Conservation (phyloP, 106 monocot species). For the Hemerocallis citrina region DNA sequence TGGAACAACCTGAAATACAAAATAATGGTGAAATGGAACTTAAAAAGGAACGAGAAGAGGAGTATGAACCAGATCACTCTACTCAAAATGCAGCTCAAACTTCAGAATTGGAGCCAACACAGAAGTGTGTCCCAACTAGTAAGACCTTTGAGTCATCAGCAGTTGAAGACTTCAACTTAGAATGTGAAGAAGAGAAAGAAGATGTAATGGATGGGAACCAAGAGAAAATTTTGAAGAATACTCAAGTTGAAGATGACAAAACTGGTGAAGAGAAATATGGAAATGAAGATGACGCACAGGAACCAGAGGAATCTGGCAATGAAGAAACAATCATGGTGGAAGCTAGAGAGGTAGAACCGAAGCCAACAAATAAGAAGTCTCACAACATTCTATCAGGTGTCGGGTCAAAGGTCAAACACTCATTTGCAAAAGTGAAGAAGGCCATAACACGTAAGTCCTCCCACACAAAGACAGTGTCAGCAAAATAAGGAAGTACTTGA, state of each 20-base stretch:
- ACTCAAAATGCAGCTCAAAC: not conserved
- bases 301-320: conserved; percentile 14
- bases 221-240: not conserved
- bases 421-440: conserved; percentile 70
- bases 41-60: not conserved
- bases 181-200: conserved; percentile 2
- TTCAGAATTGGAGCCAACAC: not conserved
- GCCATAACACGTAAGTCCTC: conserved; percentile 64
- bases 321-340: conserved; percentile 14
- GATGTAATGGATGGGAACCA: not conserved
- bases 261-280: conserved; percentile 28
- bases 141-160: not conserved
- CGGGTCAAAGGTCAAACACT: conserved; percentile 64
- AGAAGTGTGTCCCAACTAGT: not conserved
- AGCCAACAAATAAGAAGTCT: conserved; percentile 54
- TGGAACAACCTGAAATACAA: conserved; percentile 3
- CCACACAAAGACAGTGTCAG: conserved; percentile 22
- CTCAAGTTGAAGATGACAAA: conserved; percentile 19
- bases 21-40: not conserved
- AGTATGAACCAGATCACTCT: not conserved
- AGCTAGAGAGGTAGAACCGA: conserved; percentile 32
- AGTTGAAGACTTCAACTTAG: not conserved
- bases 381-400: conserved; percentile 60
- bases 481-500: conserved; percentile 19
- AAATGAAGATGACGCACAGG: conserved; percentile 22